Conservation (phyloP, 345 rosid genomes). For the Populus alba region DNA sequence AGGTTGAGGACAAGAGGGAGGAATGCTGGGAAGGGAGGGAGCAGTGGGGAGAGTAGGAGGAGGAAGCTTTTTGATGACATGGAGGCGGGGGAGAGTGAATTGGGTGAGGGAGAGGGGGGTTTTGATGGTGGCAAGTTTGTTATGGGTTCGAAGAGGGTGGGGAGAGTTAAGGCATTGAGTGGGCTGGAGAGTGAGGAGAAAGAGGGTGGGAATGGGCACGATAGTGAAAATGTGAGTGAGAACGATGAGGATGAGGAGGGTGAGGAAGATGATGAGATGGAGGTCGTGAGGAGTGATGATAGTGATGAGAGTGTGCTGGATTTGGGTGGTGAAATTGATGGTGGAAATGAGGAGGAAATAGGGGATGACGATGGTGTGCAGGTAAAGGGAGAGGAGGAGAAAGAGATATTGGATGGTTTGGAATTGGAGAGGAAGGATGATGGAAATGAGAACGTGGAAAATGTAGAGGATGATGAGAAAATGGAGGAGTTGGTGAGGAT, state of each 20-base stretch:
- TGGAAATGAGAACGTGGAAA: slow-evolving; percentile 24
- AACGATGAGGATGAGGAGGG: background rate
- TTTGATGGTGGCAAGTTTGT: slow-evolving; percentile 13
- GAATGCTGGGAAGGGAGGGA: slow-evolving; percentile 5
- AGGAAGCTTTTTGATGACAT: slow-evolving; percentile 55
- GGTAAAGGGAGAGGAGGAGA: slow-evolving; percentile 23
- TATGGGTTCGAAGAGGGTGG: slow-evolving; percentile 22
- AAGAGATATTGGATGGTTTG: slow-evolving; percentile 21
- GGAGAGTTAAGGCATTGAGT: slow-evolving; percentile 22
- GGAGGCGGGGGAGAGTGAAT: slow-evolving; percentile 16
- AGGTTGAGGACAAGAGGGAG: slow-evolving; percentile 17
- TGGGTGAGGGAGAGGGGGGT: slow-evolving; percentile 23
- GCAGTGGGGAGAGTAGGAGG: slow-evolving; percentile 28
- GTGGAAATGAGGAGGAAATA: slow-evolving; percentile 22
- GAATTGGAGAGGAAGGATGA: slow-evolving; percentile 25
- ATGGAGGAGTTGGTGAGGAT: slow-evolving; percentile 15
- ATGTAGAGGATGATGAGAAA: slow-evolving; percentile 21
- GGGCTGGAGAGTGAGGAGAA: slow-evolving; percentile 25
- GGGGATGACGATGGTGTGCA: slow-evolving; percentile 24
- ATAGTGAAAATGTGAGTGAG: background rate
- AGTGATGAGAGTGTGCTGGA: slow-evolving; percentile 9
- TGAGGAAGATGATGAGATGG: background rate
- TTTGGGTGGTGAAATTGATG: slow-evolving; percentile 17
- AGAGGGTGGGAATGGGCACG: slow-evolving; percentile 12
- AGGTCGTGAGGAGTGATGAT: background rate